Evolutionary conservation across 2,329 filamentous ascomycete genomes (phyloP), one percentile per base, ranked within the genome.

Genomic region (Hansfordia pulvinata): DNA sequence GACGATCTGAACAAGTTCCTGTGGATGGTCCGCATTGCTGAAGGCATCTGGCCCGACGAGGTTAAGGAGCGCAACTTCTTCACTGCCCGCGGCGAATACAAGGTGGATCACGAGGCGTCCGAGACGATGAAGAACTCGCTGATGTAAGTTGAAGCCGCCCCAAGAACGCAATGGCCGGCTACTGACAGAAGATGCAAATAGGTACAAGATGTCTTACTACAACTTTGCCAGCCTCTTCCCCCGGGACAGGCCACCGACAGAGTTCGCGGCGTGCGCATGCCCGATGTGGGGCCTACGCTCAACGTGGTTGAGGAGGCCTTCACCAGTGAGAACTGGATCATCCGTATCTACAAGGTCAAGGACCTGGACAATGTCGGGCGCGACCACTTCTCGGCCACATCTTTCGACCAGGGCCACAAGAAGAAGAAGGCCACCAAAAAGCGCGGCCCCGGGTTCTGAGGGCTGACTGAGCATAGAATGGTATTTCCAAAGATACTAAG

Each of bases 121-220:
- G 83, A 90, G 14, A 84, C 88, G 23, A 98, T 98, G 90, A 90
- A 83, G 65, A 93, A 98, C 71, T 94, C 86, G 58, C 70, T 98
- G 67, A 94, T 96, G 88, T 92, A 69, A 69, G 82, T 61, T n/a
- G n/a, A n/a, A 82, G 41, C 92, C 90, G 27, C 93, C 86, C 5
- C 83, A 90, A 14, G 84, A 88, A 23, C 98, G 98, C 90, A 90
- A 83, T 65, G 93, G 98, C 71, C 94, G 86, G 58, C 70, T 98
- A 67, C 94, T 96, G 88, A 92, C 69, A 69, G 82, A 60, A 22
- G 47, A 53, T 34, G 54, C 44, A 26, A 15, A 37, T 38, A 93
- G 86, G 84, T 98, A 98, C 73, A 98, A 98, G 70, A 94, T 98
- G 86, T 94, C 85, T 13, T 98, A 98, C 69, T 82, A 98, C 72